Evolutionary conservation across 495 filamentous ascomycete genomes (phyloP).

Genomic region (Talaromyces wortmannii): DNA sequence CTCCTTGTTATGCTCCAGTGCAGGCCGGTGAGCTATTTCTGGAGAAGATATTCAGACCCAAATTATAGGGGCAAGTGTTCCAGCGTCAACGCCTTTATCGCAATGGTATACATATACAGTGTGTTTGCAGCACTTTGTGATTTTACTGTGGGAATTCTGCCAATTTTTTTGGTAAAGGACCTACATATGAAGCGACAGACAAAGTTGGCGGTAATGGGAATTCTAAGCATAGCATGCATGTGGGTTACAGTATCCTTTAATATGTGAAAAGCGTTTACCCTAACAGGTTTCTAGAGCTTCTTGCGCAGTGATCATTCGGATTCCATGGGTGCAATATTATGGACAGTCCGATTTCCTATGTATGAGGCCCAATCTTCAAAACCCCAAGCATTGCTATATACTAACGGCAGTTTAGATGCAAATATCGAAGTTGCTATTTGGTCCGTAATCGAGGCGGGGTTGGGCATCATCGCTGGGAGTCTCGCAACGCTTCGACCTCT

Average conservation of each 20-base stretch:
- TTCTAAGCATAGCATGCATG: conserved; percentile 37
- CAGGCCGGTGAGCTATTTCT: conserved; percentile 31
- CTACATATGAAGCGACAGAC: conserved; percentile 28
- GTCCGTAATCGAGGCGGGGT: conserved; percentile 37
- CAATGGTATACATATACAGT: conserved; percentile 35
- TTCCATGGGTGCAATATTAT: too few relatives aligned
- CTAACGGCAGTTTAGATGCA: too few relatives aligned
- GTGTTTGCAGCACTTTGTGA: conserved; percentile 32
- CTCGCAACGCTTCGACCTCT: conserved; percentile 38
- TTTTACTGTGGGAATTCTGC: conserved; percentile 28
- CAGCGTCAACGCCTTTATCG: conserved; percentile 17
- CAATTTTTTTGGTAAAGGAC: conserved; percentile 27
- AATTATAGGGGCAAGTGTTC: conserved; percentile 23
- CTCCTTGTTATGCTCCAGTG: conserved; percentile 36
- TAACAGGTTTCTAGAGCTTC: too few relatives aligned
- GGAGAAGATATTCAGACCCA: too few relatives aligned
- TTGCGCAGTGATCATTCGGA: too few relatives aligned
- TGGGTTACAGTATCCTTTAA: conserved; percentile 33
- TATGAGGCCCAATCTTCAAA: too few relatives aligned
- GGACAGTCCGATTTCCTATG: too few relatives aligned
- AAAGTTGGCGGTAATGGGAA: conserved; percentile 27
- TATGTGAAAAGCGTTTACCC: too few relatives aligned
- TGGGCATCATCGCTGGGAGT: conserved; percentile 38
- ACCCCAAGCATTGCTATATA: too few relatives aligned
- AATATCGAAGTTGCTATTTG: conserved; percentile 38